These are phyloP conservation scores for Lachnellula willkommii DNA, from an alignment of 2,329 filamentous ascomycete genomes.

Conservation along the genomic window DNA sequence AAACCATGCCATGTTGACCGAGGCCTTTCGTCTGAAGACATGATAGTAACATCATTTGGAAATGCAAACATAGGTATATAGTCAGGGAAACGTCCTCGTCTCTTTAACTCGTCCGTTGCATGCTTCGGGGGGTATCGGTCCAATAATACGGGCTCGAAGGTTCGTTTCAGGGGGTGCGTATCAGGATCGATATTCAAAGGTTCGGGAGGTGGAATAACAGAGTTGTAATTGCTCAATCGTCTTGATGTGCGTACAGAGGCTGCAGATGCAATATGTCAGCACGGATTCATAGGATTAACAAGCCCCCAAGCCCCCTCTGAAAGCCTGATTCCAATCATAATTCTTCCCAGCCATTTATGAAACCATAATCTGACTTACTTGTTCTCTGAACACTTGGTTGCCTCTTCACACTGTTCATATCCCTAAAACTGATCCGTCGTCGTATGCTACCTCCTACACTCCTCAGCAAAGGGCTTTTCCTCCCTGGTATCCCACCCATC, in stretches of 20 bases:
- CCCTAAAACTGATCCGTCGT: conserved; percentile 84
- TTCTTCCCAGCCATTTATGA: neutral
- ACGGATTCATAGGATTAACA: conserved; percentile 2
- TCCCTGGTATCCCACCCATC: conserved; percentile 25
- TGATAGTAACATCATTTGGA: conserved; percentile 94
- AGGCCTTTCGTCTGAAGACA: conserved; percentile 89
- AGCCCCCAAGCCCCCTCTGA: neutral
- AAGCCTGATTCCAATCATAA: neutral
- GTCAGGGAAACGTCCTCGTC: conserved; percentile 84
- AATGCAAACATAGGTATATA: conserved; percentile 99
- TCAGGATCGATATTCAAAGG: conserved; percentile 83
- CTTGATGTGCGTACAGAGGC: conserved; percentile 74
- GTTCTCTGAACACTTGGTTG: conserved; percentile 65
- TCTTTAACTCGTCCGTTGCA: conserved; percentile 71
- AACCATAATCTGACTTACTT: conserved; percentile 47
- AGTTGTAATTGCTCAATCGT: conserved; percentile 94
- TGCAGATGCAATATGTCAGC: conserved; percentile 31
- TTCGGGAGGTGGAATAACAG: conserved; percentile 89
- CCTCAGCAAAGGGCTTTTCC: conserved; percentile 38
- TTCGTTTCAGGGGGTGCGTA: conserved; percentile 91
- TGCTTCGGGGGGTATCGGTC: conserved; percentile 87
- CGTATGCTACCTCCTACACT: conserved; percentile 77
- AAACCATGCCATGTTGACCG: conserved; percentile 99
- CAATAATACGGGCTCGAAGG: conserved; percentile 92
- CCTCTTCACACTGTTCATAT: conserved; percentile 92